Evolutionary conservation across 2,329 filamentous ascomycete genomes (phyloP).

Genomic region (Neonectria magnoliae): DNA sequence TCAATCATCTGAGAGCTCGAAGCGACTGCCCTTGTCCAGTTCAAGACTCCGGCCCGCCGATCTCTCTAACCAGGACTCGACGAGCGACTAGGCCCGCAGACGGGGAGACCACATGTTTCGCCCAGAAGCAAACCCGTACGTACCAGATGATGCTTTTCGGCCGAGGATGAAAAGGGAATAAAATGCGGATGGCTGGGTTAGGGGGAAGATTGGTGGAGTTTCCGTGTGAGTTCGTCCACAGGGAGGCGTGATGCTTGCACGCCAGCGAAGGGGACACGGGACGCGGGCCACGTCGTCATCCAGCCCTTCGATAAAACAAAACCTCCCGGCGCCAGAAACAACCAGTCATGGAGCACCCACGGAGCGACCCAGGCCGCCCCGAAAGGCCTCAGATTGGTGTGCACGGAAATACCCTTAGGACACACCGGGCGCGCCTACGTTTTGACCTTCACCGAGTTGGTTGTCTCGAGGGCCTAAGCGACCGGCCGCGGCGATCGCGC

Average conservation of each 20-base stretch:
- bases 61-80: not conserved
- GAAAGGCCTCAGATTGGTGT: not conserved
- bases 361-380: not conserved
- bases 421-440: slow-evolving; percentile 23
- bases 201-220: slow-evolving; percentile 17
- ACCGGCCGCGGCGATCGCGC: slow-evolving; percentile 1
- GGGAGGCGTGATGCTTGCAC: not conserved
- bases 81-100: not conserved
- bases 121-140: not conserved
- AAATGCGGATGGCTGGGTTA: slow-evolving; percentile 12
- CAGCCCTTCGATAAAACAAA: slow-evolving; percentile 1
- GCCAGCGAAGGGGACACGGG: not conserved
- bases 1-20: not conserved
- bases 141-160: slow-evolving; percentile 4
- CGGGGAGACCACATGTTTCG: slow-evolving; percentile 12
- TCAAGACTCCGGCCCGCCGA: not conserved
- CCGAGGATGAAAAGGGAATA: not conserved
- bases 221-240: not conserved
- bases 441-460: not conserved
- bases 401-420: slow-evolving; percentile 5
- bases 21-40: not conserved
- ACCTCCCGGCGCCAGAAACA: not conserved
- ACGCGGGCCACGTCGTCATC: slow-evolving; percentile 12
- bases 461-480: not conserved
- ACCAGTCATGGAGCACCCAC: slow-evolving; percentile 1